Evolutionary conservation across 2,329 filamentous ascomycete species (phyloP).

Genomic region (Aspergillus persii): DNA sequence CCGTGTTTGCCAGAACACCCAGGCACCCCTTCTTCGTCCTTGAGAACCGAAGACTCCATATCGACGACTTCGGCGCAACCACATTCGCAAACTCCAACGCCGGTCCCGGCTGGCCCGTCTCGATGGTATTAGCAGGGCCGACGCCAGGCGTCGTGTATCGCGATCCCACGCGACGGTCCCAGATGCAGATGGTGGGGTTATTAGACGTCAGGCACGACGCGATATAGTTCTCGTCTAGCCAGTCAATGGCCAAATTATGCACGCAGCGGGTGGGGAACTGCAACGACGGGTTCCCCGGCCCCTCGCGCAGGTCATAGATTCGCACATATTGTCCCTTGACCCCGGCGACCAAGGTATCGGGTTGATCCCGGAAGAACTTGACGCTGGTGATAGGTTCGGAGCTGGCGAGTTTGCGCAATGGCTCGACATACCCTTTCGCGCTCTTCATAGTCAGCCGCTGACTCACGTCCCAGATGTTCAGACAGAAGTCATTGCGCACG

Average conservation of each 20-base stretch:
- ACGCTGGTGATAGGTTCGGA: slow-evolving; percentile 63
- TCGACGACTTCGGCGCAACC: slow-evolving; percentile 51
- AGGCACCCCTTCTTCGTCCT: slow-evolving; percentile 57
- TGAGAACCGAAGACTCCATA: slow-evolving; percentile 63
- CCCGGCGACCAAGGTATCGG: slow-evolving; percentile 60
- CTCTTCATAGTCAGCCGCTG: slow-evolving; percentile 41
- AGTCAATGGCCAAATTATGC: slow-evolving; percentile 63
- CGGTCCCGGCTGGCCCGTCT: slow-evolving; percentile 43
- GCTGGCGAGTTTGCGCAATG: slow-evolving; percentile 59
- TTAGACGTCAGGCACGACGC: slow-evolving; percentile 55
- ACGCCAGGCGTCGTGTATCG: slow-evolving; percentile 37
- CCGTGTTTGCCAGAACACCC: slow-evolving; percentile 58
- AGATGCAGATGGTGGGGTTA: slow-evolving; percentile 60
- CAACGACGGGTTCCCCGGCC: slow-evolving; percentile 41
- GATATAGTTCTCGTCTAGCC: slow-evolving; percentile 64
- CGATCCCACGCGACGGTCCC: slow-evolving; percentile 56
- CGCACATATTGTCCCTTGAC: slow-evolving; percentile 61
- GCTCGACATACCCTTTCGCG: slow-evolving; percentile 41
- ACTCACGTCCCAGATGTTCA: slow-evolving; percentile 64
- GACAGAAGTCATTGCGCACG: slow-evolving; percentile 62
- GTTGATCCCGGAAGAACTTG: slow-evolving; percentile 61
- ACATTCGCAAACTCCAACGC: slow-evolving; percentile 59
- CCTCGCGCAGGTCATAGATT: slow-evolving; percentile 59
- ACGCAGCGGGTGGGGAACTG: slow-evolving; percentile 59
- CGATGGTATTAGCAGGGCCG: slow-evolving; percentile 28